A percentile compares a stretch with the other conserved stretches of the same genome.
Evolutionary conservation across 192 early-diverging fungal species (phyloP).

Genomic region (Phycomyces blakesleeanus): DNA sequence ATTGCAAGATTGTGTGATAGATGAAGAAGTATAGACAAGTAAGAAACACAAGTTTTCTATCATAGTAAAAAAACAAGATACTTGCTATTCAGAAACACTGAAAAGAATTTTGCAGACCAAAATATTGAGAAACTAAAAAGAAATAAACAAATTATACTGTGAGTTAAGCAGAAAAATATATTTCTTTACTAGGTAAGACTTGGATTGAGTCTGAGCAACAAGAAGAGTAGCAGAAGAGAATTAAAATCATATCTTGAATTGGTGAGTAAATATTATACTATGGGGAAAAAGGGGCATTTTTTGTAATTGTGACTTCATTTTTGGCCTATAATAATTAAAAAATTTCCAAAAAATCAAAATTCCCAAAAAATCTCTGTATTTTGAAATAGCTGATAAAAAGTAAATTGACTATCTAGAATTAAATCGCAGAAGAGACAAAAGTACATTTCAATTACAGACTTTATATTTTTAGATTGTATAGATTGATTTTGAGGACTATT

Average conservation of each 20-base stretch:
- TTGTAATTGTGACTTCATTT: too few species aligned
- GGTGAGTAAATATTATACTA: conserved; percentile 9
- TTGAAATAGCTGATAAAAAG: too few species aligned
- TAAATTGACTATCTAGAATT: too few species aligned
- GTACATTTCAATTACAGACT: too few species aligned
- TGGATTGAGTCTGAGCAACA: not conserved
- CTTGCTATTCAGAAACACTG: not conserved
- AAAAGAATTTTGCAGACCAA: not conserved
- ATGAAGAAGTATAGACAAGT: not conserved
- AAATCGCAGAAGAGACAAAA: too few species aligned
- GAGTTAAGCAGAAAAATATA: not conserved
- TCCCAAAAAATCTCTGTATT: too few species aligned
- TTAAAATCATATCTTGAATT: not conserved
- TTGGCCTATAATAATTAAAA: too few species aligned
- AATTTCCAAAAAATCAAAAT: too few species aligned
- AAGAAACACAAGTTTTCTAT: not conserved
- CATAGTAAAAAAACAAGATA: too few species aligned
- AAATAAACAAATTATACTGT: not conserved
- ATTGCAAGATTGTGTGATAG: not conserved
- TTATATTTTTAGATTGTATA: too few species aligned
- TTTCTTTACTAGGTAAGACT: not conserved
- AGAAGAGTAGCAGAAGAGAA: not conserved
- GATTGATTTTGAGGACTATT: too few species aligned
- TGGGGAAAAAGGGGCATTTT: too few species aligned
- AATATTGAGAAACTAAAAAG: not conserved